phyloP scores from a whole-genome alignment of 1,284 basidiomycete genomes.

The Marasmius tenuissimus region DNA sequence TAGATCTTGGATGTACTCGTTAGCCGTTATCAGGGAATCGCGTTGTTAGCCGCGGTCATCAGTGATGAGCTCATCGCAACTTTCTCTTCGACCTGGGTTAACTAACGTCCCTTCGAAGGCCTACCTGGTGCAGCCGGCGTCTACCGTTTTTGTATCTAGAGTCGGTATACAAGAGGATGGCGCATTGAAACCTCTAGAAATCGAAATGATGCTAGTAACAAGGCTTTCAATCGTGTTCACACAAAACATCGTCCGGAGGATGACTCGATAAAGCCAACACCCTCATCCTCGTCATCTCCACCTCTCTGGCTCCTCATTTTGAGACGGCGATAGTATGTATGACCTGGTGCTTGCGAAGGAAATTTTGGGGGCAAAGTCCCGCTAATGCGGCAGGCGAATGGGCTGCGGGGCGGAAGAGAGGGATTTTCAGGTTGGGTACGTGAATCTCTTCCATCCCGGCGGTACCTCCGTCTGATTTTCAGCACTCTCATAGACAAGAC shows the following conservation, averaged over 20 bases:
- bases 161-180: constrained; percentile 83
- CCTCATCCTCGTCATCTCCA: constrained; percentile 45
- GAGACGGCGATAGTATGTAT: too few relatives aligned
- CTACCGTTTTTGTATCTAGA: constrained; percentile 68
- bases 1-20: constrained; percentile 93
- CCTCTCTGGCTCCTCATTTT: too few relatives aligned
- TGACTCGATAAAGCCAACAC: constrained; percentile 25
- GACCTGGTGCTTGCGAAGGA: too few relatives aligned
- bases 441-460: too few relatives aligned
- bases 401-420: too few relatives aligned
- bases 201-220: too few relatives aligned
- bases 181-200: constrained; percentile 41
- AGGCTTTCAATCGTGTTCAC: background rate
- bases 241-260: background rate
- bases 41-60: constrained; percentile 59
- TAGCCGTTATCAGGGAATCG: constrained; percentile 84
- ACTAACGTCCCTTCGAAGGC: background rate
- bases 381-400: too few relatives aligned
- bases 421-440: too few relatives aligned
- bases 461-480: too few relatives aligned
- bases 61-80: constrained; percentile 73
- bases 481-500: too few relatives aligned
- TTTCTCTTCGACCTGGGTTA: background rate
- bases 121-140: constrained; percentile 83
- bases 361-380: too few relatives aligned